Evolutionary conservation across 805 yeast species (phyloP), one percentile per base, ranked within the genome.

Genomic region (Metschnikowia orientalis): DNA sequence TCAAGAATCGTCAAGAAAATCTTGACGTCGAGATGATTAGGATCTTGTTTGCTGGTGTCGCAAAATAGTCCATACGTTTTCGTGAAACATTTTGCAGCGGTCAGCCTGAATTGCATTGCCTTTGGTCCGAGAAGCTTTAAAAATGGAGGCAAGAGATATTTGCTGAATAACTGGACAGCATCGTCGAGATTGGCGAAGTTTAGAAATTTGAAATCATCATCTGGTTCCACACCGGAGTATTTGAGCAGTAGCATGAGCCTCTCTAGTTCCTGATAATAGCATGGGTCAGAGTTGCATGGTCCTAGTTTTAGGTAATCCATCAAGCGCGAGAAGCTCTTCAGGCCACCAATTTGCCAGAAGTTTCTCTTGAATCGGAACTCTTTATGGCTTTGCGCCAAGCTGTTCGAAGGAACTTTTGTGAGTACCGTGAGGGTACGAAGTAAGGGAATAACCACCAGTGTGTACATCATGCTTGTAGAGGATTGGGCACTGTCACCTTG

Each of bases 291-390:
- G 30, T 64, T 66, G 28, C 79, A 62, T 2, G 75, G 73, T 0
- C 87, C 82, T 9, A 76, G 40, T 8, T 58, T 58, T 13, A 82
- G 44, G 41, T 79, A 69, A 0, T 58, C 68, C 1, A 62, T 28
- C 8, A 82, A 48, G 37, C 64, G 62, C 1, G 76, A 43, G 3
- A 58, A 57, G 35, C 53, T 41, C 34, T 63, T 62, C 28, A 48
- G 44, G 11, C 79, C 80, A 13, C 69, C 72, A 4, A 51, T 40
- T 3, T 65, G 56, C 80, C 86, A 79, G 29, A 81, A 62, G 18
- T 63, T 70, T 11, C 68, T 61, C 40, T 74, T 71, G 26, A 65
- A 55, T n/a, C 54, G 51, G 17, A 5, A 17, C 26, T 18, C 22
- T 9, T 22, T 29, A 18, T 29, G 15, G 9, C 9, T 17, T 10